Evolutionary conservation across 345 rosid genomes (phyloP).

Genomic region (Salix purpurea): DNA sequence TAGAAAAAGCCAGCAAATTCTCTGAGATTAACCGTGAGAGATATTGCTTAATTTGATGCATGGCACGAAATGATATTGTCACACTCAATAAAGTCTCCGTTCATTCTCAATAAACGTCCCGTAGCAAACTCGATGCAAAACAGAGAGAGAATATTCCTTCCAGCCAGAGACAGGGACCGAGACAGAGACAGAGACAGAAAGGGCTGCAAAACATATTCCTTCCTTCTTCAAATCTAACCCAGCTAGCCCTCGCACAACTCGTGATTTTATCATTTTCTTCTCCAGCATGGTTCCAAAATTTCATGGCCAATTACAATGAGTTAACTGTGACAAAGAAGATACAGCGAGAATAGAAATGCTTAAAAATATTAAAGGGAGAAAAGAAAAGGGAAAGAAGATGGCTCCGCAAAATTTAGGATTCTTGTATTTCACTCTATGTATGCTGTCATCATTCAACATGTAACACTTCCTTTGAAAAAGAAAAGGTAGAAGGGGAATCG

Average conservation of each 20-base stretch:
- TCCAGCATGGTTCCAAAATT: not conserved
- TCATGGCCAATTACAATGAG: not conserved
- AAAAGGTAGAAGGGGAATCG: not conserved
- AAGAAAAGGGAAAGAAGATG: not conserved
- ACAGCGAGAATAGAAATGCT: not conserved
- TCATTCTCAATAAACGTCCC: too few species aligned
- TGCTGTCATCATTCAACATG: conserved; percentile 16
- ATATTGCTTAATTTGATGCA: too few species aligned
- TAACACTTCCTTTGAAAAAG: conserved; percentile 19
- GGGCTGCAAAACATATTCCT: not conserved
- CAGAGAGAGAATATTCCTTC: too few species aligned
- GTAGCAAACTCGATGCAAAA: too few species aligned
- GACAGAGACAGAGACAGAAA: not conserved
- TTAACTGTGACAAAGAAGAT: not conserved
- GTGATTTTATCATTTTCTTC: not conserved
- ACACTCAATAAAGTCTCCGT: too few species aligned
- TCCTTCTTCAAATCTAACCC: not conserved
- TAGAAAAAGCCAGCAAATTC: too few species aligned
- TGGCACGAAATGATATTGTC: too few species aligned
- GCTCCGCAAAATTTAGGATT: conserved; percentile 16
- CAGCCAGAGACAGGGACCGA: not conserved
- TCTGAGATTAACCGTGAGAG: too few species aligned
- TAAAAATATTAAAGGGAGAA: not conserved
- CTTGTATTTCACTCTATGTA: conserved; percentile 19
- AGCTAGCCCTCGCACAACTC: not conserved